A percentile compares a stretch with the other conserved stretches of the same genome.
Conservation (phyloP, 306 rosid species). For the Castanopsis chinensis region DNA sequence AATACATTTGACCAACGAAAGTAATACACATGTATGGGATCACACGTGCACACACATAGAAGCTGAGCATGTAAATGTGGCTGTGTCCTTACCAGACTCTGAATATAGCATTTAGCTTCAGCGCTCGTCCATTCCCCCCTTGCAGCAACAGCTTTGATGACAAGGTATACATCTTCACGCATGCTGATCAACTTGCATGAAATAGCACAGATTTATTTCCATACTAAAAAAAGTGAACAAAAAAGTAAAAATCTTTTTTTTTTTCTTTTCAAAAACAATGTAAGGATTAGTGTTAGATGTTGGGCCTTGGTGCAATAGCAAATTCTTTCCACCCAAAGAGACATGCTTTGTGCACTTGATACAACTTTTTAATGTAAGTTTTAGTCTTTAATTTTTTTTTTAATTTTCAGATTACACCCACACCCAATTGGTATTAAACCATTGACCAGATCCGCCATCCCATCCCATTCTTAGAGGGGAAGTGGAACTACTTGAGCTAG, state of each 20-base stretch:
- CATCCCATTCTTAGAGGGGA: not conserved
- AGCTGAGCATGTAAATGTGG: not conserved
- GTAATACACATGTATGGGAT: not conserved
- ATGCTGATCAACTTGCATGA: constrained; percentile 52
- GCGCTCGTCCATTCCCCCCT: constrained; percentile 69
- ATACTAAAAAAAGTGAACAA: constrained; percentile 3
- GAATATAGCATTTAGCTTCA: constrained; percentile 68
- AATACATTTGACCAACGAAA: not conserved
- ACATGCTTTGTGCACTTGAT: too few relatives aligned
- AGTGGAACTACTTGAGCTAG: too few relatives aligned
- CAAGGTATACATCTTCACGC: constrained; percentile 87
- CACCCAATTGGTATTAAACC: not conserved
- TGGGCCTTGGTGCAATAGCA: too few relatives aligned
- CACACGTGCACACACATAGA: not conserved
- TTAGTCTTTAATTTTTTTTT: not conserved
- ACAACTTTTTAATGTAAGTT: not conserved
- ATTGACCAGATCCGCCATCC: not conserved
- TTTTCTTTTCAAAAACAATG: not conserved
- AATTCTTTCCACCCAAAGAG: too few relatives aligned
- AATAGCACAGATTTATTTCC: constrained; percentile 29
- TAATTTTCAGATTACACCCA: not conserved
- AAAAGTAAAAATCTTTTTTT: not conserved
- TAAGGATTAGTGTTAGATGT: too few relatives aligned
- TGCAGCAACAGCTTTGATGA: constrained; percentile 65
- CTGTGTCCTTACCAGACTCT: constrained; percentile 62